Evolutionary conservation across 805 yeast genomes (phyloP), one percentile per base, ranked within the genome.

Genomic region (Candida maris): DNA sequence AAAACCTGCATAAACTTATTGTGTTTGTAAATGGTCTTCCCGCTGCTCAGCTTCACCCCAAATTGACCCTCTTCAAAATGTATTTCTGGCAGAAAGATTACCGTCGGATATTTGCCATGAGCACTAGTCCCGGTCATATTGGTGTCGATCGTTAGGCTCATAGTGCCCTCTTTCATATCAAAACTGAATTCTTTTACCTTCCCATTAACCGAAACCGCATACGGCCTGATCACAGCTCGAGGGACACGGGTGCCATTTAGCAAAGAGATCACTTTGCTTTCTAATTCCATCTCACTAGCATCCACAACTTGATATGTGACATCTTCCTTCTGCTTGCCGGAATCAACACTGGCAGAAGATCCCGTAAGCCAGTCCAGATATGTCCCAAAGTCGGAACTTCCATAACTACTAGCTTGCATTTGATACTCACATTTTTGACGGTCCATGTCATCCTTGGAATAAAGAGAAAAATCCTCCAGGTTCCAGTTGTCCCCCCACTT

Each of bases 401-500:
- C 52, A 34, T 48, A 46, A 15, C 32, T 33, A 8, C 46, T 37
- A 7, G 38, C 4, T 3, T 31, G 28, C 40, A 50, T 13, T 6
- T 36, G 35, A 19, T 46, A 46, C 6, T 42, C 42, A 3, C n/a
- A 14, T 15, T 42, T 41, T 6, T n/a, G 19, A 41, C 49, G 45
- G 18, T 40, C 37, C 42, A 35, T 54, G 39, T 82, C 87, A 42
- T 81, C 88, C 3, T 67, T 61, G 2, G 93, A 81, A 83, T 82
- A 91, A 38, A 91, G 74, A 1, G 96, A 85, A 56, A 91, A 81
- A 59, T 91, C 97, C 55, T 91, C 98, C 47, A 87, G 79, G 52
- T 91, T 91, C 95, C 97, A 91, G 18, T 71, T 57, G 59, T 91
- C 98, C 0, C 98, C 98, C 81, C 85, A 79, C 53, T 74, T 64